A percentile compares a stretch with the other conserved stretches of the same genome.
Evolutionary conservation across 2,329 filamentous ascomycete genomes (phyloP).

Genomic region (Aspergillus hiratsukae): DNA sequence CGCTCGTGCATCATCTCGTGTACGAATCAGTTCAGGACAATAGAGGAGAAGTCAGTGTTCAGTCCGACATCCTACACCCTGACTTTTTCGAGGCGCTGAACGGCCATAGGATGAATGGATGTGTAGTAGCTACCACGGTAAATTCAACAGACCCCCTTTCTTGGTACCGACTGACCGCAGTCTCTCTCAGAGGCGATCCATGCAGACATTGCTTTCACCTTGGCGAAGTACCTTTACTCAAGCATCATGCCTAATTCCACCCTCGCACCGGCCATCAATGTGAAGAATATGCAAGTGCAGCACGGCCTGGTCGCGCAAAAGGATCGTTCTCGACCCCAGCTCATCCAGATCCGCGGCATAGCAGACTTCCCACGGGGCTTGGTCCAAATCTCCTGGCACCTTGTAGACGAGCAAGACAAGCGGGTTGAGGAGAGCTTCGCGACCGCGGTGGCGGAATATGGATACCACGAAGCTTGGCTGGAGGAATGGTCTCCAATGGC

Average conservation of each 20-base stretch:
- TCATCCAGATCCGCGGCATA: slow-evolving; percentile 3
- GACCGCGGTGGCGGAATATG: slow-evolving; percentile 10
- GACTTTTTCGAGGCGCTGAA: slow-evolving; percentile 36
- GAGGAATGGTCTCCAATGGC: slow-evolving; percentile 15
- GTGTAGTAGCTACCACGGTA: slow-evolving; percentile 44
- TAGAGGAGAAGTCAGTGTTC: neutral
- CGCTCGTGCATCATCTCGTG: too few species aligned
- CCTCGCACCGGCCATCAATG: slow-evolving; percentile 29
- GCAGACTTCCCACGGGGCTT: neutral
- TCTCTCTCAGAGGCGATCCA: slow-evolving; percentile 15
- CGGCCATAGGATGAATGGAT: slow-evolving; percentile 44
- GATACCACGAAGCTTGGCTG: slow-evolving; percentile 12
- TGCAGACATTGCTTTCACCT: slow-evolving; percentile 24
- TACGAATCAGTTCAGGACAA: too few species aligned
- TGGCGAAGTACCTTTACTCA: slow-evolving; percentile 21
- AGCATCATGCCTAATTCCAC: slow-evolving; percentile 9
- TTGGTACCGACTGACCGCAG: neutral
- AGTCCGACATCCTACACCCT: slow-evolving; percentile 38
- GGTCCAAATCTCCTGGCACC: slow-evolving; percentile 3
- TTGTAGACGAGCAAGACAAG: slow-evolving; percentile 1
- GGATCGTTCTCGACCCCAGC: slow-evolving; percentile 4
- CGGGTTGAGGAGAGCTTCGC: slow-evolving; percentile 10
- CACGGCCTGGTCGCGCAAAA: slow-evolving; percentile 51
- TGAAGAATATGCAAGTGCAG: slow-evolving; percentile 42
- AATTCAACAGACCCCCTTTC: slow-evolving; percentile 14